Percentiles rank a stretch among this genome's conserved stretches.
These are phyloP conservation scores for Asclepias syriaca DNA, from an alignment of 257 asterid genomes.

Conservation along the genomic window DNA sequence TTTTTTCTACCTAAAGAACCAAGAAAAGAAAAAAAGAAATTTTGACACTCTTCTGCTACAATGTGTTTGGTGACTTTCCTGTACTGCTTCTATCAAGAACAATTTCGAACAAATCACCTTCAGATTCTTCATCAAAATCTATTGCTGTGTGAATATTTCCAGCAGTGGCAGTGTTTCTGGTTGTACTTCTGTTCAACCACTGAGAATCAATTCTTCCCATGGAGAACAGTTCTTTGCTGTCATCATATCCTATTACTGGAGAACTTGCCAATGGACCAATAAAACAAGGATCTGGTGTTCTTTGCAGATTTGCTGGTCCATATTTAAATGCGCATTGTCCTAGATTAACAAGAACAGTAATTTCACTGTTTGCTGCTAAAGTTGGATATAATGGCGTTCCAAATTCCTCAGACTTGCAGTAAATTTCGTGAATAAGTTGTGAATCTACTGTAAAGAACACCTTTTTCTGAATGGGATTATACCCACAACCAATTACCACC, in stretches of 20 bases:
- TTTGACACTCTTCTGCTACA: constrained; percentile 3
- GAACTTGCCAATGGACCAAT: constrained; percentile 46
- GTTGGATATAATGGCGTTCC: constrained; percentile 67
- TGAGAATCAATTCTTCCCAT: constrained; percentile 87
- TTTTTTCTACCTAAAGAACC: background rate
- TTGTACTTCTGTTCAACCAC: constrained; percentile 53
- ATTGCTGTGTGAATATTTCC: constrained; percentile 11
- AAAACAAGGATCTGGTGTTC: constrained; percentile 90
- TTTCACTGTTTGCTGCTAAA: constrained; percentile 57
- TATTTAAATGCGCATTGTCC: constrained; percentile 76
- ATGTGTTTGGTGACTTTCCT: constrained; percentile 47
- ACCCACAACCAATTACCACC: constrained; percentile 75
- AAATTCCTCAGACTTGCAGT: constrained; percentile 63
- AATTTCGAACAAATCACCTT: constrained; percentile 87
- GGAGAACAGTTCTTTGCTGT: constrained; percentile 87
- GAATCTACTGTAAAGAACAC: constrained; percentile 77
- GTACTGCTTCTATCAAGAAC: constrained; percentile 43
- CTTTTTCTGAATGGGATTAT: constrained; percentile 62
- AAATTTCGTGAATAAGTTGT: constrained; percentile 60
- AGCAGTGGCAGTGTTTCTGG: constrained; percentile 47
- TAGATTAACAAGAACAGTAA: constrained; percentile 54
- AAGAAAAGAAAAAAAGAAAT: background rate
- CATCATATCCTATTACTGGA: constrained; percentile 60
- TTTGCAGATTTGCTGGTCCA: constrained; percentile 43
- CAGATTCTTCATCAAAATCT: constrained; percentile 51